A percentile compares a stretch with the other conserved stretches of the same genome.
These are phyloP conservation scores for Ilex aquifolium DNA, from an alignment of 257 asterid genomes.

Conservation along the genomic window DNA sequence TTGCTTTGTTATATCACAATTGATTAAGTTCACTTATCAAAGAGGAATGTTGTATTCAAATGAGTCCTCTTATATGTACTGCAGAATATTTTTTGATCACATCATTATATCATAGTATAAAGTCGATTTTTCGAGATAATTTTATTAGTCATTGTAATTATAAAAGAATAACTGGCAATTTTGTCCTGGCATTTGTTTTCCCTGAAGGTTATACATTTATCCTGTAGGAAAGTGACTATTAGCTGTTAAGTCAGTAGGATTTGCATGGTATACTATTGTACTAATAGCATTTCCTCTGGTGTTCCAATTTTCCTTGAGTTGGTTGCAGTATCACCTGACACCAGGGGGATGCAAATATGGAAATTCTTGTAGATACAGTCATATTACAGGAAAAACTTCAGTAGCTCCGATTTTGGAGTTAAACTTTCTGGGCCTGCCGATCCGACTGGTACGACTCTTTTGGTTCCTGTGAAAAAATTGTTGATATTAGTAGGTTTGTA, in stretches of 20 bases:
- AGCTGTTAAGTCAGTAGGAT: background rate
- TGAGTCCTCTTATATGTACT: no score
- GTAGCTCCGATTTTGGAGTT: slow-evolving; percentile 29
- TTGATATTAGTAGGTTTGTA: no score
- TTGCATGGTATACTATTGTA: background rate
- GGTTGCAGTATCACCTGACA: slow-evolving; percentile 37
- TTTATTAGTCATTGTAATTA: no score
- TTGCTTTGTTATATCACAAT: no score
- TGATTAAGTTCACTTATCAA: no score
- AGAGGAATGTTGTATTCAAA: no score
- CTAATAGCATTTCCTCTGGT: background rate
- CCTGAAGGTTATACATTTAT: background rate
- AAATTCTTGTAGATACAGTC: slow-evolving; percentile 35
- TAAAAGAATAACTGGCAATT: no score
- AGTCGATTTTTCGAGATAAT: no score
- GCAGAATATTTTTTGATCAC: no score
- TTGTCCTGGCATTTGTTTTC: no score
- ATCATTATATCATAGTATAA: no score
- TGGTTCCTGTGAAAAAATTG: background rate
- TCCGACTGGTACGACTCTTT: slow-evolving; percentile 24
- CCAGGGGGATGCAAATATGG: slow-evolving; percentile 45
- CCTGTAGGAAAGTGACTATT: background rate
- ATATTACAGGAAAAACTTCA: slow-evolving; percentile 24
- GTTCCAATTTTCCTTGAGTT: slow-evolving; percentile 2
- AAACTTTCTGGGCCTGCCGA: slow-evolving; percentile 45